Base-by-base conservation (phyloP, 2,329 filamentous ascomycete species). In the Fusarium fracticaudum region DNA sequence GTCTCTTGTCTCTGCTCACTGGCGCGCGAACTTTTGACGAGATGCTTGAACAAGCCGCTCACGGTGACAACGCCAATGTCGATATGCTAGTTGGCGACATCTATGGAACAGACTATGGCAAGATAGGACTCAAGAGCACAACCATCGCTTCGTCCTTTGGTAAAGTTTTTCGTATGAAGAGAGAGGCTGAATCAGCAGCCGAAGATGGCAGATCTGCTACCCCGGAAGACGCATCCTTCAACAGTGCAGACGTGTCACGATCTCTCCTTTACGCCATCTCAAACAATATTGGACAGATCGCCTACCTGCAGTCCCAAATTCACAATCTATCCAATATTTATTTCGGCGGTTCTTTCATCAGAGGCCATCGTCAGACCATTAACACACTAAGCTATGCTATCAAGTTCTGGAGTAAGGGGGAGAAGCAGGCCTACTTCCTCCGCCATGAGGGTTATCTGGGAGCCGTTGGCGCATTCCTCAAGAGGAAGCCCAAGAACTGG, bases 11-110 rank as follows among this genome's bases (percentile, higher is more conserved):
- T 18, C 88, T 99, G 59, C 87, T 99, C 44, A 99, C 96, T 0
- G 95, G 95, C n/a, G 94, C 96, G 29, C 90, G 93, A 63, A 95
- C 92, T n/a, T 99, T 99, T 80, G 96, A 98, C 82, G 95, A 98
- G 77, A 99, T 99, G 96, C 88, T 99, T 41, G 92, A 92, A 62
- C 92, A 97, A 86, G 95, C 96, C 2, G 96, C 96, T 73, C 88
- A 91, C 40, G 96, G 96, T 33, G 96, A 99, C 84, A 99, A 99
- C 79, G 89, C 92, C 43, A 92, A 93, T 35, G 96, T 99, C 15
- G 96, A 99, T 81, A 95, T 99, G 92, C 87, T 99, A 24, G 96
- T 99, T 0, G 96, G 96, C 26, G 96, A 99, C 82, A 99, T 99
- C 59, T 99, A 99, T 83, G 96, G 96, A 66, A 93, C 93, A 72